Evolutionary conservation across 129 eudicot species (phyloP).

Genomic region (Ambrosia trifida): DNA sequence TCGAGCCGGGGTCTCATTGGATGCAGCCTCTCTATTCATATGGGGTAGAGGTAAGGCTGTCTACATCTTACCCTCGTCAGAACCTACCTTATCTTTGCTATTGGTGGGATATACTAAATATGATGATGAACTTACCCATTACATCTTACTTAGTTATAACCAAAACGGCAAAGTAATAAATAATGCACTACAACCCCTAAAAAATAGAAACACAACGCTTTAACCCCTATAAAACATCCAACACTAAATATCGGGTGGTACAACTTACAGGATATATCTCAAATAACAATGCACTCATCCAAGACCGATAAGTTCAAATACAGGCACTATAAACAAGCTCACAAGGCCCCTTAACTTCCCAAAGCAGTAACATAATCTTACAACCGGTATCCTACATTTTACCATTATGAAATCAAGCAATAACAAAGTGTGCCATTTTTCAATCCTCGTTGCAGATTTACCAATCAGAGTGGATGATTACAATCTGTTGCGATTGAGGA

Average conservation of each 20-base stretch:
- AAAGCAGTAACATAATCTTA: slow-evolving; percentile 4
- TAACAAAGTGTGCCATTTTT: slow-evolving; percentile 5
- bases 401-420: slow-evolving; percentile 10
- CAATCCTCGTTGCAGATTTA: not conserved
- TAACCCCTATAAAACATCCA: slow-evolving; percentile 12
- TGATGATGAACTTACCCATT: too few relatives aligned
- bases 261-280: not conserved
- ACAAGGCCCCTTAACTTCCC: slow-evolving; percentile 8
- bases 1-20: too few relatives aligned
- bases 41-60: too few relatives aligned
- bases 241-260: not conserved
- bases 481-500: not conserved
- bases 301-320: not conserved
- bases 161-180: slow-evolving; percentile 15
- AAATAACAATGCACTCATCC: not conserved
- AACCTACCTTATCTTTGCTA: too few relatives aligned
- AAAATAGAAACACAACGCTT: not conserved
- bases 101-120: too few relatives aligned
- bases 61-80: too few relatives aligned
- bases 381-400: not conserved
- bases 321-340: slow-evolving; percentile 1
- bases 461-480: not conserved
- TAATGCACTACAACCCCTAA: slow-evolving; percentile 19
- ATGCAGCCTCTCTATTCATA: too few relatives aligned
- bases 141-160: not conserved